Base-by-base conservation (phyloP, 2,329 filamentous ascomycete genomes). In the Trichoderma gracile region DNA sequence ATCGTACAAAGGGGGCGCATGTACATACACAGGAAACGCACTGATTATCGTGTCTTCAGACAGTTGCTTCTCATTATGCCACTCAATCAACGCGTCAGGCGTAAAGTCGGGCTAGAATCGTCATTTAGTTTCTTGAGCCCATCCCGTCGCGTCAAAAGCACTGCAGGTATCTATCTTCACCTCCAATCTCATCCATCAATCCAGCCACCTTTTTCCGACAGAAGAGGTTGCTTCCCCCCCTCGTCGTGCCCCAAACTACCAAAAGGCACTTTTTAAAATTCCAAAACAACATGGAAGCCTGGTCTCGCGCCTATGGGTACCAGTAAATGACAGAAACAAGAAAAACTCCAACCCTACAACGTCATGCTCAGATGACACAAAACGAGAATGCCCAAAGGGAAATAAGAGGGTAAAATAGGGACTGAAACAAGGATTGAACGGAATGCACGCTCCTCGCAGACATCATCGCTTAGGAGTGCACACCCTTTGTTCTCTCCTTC, bases 401-500 rank as follows among this genome's bases (percentile, higher is more conserved):
- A n/a, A 60, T 52, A 33, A 59, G 17, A 49, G 17, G 12, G 30
- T 15, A 23, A 8, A 15, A 42, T 40, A 21, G 10, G 19, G 50
- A 49, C 30, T 33, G 30, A 42, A 42, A 49, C 33, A 5, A 45
- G 40, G 62, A 5, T 17, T 15, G 9, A 15, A 45, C 43, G 27
- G 12, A 49, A 27, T 40, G 56, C 23, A 59, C 45, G 40, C 9
- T 15, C 15, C 56, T 49, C 15, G 23, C 15, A 25, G 19, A 52
- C 17, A 52, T 46, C 42, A 19, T 55, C 19, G 33, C 30, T 62
- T 47, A 71, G 21, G 68, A 68, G 71, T 85, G 82, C 62, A 82
- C 76, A 67, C 83, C 83, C 61, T 76, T 74, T 1, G 86, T 89
- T 71, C 89, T 80, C 76, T 88, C 78, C 69, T 82, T 83, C 87